phyloP scores from a whole-genome alignment of 2,329 filamentous ascomycete genomes.

The Ilyonectria robusta region DNA sequence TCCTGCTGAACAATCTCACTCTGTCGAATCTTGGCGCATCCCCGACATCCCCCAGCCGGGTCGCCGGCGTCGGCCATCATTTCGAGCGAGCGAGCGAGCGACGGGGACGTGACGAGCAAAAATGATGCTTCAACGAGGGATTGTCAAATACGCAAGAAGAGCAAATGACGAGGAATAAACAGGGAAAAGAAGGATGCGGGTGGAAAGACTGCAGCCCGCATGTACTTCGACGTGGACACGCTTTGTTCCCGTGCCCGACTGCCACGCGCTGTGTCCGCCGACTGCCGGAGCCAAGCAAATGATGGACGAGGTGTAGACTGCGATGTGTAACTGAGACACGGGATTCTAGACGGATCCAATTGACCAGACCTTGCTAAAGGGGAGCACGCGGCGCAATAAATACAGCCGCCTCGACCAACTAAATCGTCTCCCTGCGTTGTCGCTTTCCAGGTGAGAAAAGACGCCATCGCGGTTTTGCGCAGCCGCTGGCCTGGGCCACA shows the following conservation, averaged over 20 bases:
- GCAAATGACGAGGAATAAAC: not conserved
- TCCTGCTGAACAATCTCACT: constrained; percentile 33
- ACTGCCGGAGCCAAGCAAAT: constrained; percentile 11
- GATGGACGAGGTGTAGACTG: not conserved
- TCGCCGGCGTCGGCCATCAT: constrained; percentile 16
- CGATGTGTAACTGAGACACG: not conserved
- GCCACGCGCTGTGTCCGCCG: constrained; percentile 15
- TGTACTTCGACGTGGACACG: not conserved
- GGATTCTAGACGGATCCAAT: not conserved
- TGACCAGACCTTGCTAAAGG: no score
- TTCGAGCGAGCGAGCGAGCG: not conserved
- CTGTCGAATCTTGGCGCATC: constrained; percentile 44
- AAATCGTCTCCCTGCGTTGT: not conserved
- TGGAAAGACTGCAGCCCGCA: constrained; percentile 19
- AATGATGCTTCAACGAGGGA: not conserved
- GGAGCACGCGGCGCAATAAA: not conserved
- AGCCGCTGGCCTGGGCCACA: not conserved
- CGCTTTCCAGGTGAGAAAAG: not conserved
- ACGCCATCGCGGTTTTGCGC: not conserved
- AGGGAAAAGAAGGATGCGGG: not conserved
- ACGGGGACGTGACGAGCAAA: not conserved
- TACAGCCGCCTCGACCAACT: not conserved
- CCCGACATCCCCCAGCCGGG: constrained; percentile 29
- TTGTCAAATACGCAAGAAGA: not conserved
- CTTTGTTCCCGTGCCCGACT: constrained; percentile 14